These are phyloP conservation scores for Leucocoprinus sp. DNA, from an alignment of 768 basidiomycete species.

Conservation along the genomic window DNA sequence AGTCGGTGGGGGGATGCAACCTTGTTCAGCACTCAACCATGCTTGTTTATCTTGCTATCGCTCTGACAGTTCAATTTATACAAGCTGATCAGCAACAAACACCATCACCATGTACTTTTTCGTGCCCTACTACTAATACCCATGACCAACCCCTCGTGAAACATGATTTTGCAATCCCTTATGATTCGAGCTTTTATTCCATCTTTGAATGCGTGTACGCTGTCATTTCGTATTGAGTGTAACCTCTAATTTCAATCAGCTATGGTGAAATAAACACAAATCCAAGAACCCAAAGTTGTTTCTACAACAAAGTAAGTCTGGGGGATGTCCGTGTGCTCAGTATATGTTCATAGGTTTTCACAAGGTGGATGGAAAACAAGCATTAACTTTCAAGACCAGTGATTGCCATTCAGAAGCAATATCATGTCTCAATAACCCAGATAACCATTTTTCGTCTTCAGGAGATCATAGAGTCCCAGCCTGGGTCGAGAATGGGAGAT, in stretches of 20 bases:
- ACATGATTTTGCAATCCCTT: conserved; percentile 5
- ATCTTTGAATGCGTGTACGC: conserved; percentile 11
- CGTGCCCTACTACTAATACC: background rate
- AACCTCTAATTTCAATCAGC: background rate
- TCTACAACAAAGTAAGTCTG: conserved; percentile 4
- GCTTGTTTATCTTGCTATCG: too few species aligned
- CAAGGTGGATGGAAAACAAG: conserved; percentile 4
- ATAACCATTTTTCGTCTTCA: background rate
- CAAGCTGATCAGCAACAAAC: too few species aligned
- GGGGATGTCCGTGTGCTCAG: background rate
- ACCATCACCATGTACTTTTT: background rate
- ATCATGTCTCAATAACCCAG: background rate
- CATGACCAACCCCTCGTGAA: background rate
- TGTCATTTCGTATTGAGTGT: background rate
- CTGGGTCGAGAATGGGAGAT: conserved; percentile 6
- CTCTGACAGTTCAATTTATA: too few species aligned
- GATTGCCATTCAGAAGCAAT: background rate
- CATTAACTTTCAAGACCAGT: background rate
- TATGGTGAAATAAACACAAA: conserved; percentile 2
- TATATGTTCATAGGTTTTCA: background rate
- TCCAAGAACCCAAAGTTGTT: conserved; percentile 4
- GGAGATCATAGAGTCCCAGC: conserved; percentile 4
- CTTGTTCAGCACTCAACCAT: too few species aligned
- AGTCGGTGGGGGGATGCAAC: too few species aligned
- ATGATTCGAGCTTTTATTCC: conserved; percentile 7